Evolutionary conservation across 2,329 filamentous ascomycete genomes (phyloP), one percentile per base, ranked within the genome.

Genomic region (Alternaria sp.): DNA sequence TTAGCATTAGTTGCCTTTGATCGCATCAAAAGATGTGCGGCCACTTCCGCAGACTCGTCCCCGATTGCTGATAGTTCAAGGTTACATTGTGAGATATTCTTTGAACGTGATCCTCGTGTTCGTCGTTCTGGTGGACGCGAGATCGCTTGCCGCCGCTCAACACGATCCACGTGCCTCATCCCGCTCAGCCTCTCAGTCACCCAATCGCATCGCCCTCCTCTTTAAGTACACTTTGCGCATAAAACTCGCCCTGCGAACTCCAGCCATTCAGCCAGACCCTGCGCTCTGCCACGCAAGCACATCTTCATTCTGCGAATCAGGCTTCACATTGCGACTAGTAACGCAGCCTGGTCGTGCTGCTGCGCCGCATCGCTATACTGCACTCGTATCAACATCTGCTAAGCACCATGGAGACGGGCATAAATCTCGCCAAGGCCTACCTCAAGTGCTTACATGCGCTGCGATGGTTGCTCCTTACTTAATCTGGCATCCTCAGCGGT

Each of bases 191-290:
- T 25, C 20, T 49, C 45, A 11, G 2, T 15, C 14, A n/a, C 21
- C 60, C 55, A 62, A 62, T 62, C 60, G 60, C 55, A 62, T 54
- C 14, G 26, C 28, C 18, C 47, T 14, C 43, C 33, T 25, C 23
- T 44, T 46, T 25, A 26, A 33, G 30, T 49, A 25, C 33, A 28
- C 28, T 45, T 30, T 47, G 33, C 41, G 41, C 55, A 30, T n/a
- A 21, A 5, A 59, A 11, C 28, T 21, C 28, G 11, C 20, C 11
- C 28, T 25, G 20, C 49, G 14, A 56, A 37, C 28, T 41, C 26
- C 18, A 53, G 23, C 47, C 46, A 47, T 45, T 44, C 46, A 15
- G 14, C 26, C 54, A 33, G 14, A 41, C 28, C 8, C 28, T n/a
- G 28, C 30, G 15, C 28, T 41, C 20, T 23, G 26, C 20, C 43